Evolutionary conservation across 768 basidiomycete genomes (phyloP), one percentile per base, ranked within the genome.

Genomic region (Podaxis carcinomalis): DNA sequence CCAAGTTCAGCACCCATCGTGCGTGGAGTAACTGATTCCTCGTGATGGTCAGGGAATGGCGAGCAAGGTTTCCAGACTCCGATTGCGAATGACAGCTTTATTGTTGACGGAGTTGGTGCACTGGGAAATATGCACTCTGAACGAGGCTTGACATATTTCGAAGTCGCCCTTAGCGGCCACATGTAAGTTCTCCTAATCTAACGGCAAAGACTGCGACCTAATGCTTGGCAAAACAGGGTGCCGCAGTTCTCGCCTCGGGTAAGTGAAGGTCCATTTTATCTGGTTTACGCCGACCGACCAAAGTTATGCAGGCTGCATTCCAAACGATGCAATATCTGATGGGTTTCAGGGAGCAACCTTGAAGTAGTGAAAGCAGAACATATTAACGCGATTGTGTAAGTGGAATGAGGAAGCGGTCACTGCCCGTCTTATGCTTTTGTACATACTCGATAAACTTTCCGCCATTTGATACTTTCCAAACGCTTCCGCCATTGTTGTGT

Each of bases 31-130:
- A 49, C 47, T 49, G 23, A 49, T 23, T 11, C 40, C 19, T 23
- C 9, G 47, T 23, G 21, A 49, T 23, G 21, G 23, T 49, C 47
- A 61, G 59, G 59, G 89, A 76, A 75, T 61, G 86, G 87, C 0
- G 36, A 74, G 59, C 89, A 91, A 74, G 89, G 89, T 0, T 91
- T 91, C 82, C 88, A 86, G 63, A 84, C 79, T 0, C 87, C 87
- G 4, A 88, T 89, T 50, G 68, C 71, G 11, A 73, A 81, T 32
- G 88, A 90, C 64, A 86, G 82, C 62, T 87, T 91, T 75, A 69
- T 89, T 58, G 82, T 91, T 56, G 87, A 89, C 58, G 87, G 84
- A 16, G 77, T 90, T 47, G 89, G 89, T 27, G 79, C 89, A 2
- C 75, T 85, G 27, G 90, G 89, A 0, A 87, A 74, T 1, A 74